Evolutionary conservation across 129 eudicot species (phyloP), one percentile per base, ranked within the genome.

Genomic region (Smallanthus sonchifolius): DNA sequence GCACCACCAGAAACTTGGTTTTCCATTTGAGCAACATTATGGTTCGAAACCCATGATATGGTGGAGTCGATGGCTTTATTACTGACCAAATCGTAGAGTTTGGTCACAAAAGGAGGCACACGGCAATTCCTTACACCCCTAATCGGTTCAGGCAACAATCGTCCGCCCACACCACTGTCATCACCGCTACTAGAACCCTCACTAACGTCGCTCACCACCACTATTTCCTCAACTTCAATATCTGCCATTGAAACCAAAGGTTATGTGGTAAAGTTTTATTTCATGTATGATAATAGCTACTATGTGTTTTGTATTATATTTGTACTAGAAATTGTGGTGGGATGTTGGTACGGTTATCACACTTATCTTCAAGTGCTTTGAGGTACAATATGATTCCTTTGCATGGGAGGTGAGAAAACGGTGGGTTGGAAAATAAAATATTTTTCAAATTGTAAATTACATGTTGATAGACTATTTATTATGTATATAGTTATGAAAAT

Each of bases 71-170:
- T 19, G 35, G 39, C 48, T 34, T 77, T 54, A 16, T 69, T 4
- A 32, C 36, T 19, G 20, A 77, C 81, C 42, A 68, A 34, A 32
- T 67, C 47, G 16, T 68, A 77, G 24, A 77, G 70, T 35, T 77
- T 77, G n/a, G 37, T 67, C 51, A 77, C 75, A 34, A 68, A 77
- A 35, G 69, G 81, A 55, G 75, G 81, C 57, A 47, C 14, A 30
- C 38, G 49, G 0, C 45, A 44, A 7, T 67, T 57, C 13, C 68
- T 19, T 9, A 76, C 67, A 42, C 81, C 75, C 69, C 37, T 68
- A 44, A 68, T 19, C 6, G 47, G 49, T 57, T 30, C 43, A 0
- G 28, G 57, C 36, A 76, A 54, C 37, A 68, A 54, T 40, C 16
- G 66, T 40, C 8, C 57, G 36, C 51, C 43, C 13, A 24, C 19